Evolutionary conservation across 2,329 filamentous ascomycete species (phyloP).

Genomic region (Ophiocordyceps robertsii): DNA sequence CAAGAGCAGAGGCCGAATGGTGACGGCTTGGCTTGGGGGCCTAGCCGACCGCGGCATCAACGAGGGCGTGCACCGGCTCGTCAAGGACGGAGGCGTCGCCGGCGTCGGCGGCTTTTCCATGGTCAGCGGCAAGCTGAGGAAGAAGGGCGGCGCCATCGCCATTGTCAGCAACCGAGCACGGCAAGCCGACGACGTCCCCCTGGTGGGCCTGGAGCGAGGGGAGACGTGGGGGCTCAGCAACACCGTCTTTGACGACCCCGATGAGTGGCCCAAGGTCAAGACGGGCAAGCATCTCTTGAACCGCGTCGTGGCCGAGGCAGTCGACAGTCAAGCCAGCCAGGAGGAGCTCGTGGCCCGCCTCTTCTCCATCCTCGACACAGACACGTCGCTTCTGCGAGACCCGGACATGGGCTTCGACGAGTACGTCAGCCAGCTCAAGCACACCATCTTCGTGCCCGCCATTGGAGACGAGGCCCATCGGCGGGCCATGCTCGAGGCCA

Average conservation of each 20-base stretch:
- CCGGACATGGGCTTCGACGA: conserved; percentile 35
- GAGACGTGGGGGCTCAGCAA: conserved; percentile 50
- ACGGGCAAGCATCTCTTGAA: conserved; percentile 34
- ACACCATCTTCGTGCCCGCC: conserved; percentile 48
- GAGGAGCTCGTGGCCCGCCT: conserved; percentile 35
- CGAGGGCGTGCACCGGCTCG: conserved; percentile 37
- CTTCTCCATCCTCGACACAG: conserved; percentile 40
- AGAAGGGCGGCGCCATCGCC: conserved; percentile 36
- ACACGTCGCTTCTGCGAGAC: conserved; percentile 36
- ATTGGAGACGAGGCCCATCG: conserved; percentile 36
- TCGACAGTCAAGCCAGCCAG: conserved; percentile 23
- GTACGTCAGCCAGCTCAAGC: conserved; percentile 37
- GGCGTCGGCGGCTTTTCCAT: conserved; percentile 55
- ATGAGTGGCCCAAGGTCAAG: conserved; percentile 48
- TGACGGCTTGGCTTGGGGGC: conserved; percentile 46
- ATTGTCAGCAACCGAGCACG: conserved; percentile 50
- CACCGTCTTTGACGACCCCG: conserved; percentile 37
- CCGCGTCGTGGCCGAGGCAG: conserved; percentile 26
- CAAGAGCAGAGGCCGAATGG: conserved; percentile 49
- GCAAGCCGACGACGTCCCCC: conserved; percentile 38
- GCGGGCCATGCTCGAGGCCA: conserved; percentile 29
- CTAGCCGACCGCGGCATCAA: conserved; percentile 31
- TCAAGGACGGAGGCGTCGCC: conserved; percentile 38
- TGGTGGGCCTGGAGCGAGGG: conserved; percentile 37
- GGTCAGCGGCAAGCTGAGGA: conserved; percentile 46